Evolutionary conservation across 768 basidiomycete species (phyloP).

Genomic region (Phylloporus scabripes): DNA sequence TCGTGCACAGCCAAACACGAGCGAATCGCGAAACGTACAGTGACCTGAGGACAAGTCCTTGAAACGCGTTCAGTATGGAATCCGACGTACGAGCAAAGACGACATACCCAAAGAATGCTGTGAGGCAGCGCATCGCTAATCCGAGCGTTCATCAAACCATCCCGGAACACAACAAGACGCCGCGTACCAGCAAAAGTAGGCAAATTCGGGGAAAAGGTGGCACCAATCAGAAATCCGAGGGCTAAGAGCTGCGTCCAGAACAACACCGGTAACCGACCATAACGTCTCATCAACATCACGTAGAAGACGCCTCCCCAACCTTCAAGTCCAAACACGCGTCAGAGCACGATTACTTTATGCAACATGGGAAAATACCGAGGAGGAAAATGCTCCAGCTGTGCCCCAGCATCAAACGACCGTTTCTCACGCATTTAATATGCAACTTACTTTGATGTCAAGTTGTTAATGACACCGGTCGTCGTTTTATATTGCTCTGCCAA

Average conservation of each 20-base stretch:
- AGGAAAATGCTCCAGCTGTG: conserved; percentile 45
- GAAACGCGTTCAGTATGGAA: neutral
- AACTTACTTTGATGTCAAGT: conserved; percentile 41
- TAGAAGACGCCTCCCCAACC: conserved; percentile 29
- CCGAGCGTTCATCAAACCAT: neutral
- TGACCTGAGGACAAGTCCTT: conserved; percentile 50
- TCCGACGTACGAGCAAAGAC: neutral
- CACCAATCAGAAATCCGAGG: conserved; percentile 44
- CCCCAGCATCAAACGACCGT: conserved; percentile 1
- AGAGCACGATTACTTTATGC: neutral
- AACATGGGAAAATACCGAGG: conserved; percentile 26
- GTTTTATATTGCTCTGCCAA: conserved; percentile 42
- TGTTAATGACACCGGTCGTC: conserved; percentile 44
- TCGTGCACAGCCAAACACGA: neutral
- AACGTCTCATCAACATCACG: conserved; percentile 29
- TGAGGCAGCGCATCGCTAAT: conserved; percentile 31
- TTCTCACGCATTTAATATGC: neutral
- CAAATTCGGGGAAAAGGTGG: conserved; percentile 46
- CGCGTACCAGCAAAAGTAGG: conserved; percentile 40
- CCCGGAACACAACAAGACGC: neutral
- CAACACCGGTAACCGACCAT: conserved; percentile 26
- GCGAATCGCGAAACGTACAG: conserved; percentile 24
- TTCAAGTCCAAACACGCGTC: conserved; percentile 4
- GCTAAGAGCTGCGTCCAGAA: conserved; percentile 36
- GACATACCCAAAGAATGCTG: conserved; percentile 28